These are phyloP conservation scores for Coemansia sp. DNA, from an alignment of 192 early-diverging fungal genomes.

Conservation along the genomic window DNA sequence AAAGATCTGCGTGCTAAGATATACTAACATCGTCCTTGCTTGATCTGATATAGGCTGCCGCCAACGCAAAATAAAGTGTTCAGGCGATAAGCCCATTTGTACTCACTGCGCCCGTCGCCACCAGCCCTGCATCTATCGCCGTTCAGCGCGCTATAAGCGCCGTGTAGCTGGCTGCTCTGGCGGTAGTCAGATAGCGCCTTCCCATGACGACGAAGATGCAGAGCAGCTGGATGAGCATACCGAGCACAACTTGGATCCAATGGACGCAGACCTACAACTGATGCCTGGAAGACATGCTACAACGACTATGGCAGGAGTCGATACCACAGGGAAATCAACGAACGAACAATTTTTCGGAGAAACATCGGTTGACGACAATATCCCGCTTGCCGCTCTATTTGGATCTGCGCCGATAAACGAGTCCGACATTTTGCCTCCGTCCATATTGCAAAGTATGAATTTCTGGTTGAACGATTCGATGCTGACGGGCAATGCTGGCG, in stretches of 20 bases:
- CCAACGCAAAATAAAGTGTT: constrained; percentile 55
- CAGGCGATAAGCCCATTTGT: constrained; percentile 53
- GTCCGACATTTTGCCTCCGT: constrained; percentile 51
- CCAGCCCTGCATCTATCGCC: constrained; percentile 54
- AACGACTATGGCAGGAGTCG: not conserved
- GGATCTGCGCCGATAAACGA: constrained; percentile 46
- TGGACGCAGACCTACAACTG: not conserved
- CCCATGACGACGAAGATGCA: not conserved
- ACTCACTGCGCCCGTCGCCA: constrained; percentile 52
- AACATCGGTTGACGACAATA: constrained; percentile 30
- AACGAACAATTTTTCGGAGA: constrained; percentile 13
- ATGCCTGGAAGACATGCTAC: not conserved
- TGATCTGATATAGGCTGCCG: constrained; percentile 45
- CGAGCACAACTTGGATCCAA: constrained; percentile 2
- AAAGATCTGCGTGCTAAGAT: not conserved
- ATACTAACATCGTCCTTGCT: not conserved
- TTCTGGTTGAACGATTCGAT: constrained; percentile 57
- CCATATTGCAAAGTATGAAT: constrained; percentile 56
- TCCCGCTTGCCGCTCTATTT: constrained; percentile 48
- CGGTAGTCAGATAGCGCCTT: not conserved
- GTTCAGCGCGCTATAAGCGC: constrained; percentile 57
- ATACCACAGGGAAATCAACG: not conserved
- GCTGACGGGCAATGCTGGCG: constrained; percentile 25
- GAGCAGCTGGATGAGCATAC: not conserved
- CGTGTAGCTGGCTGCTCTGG: constrained; percentile 18